Evolutionary conservation across 345 rosid species (phyloP), one percentile per base, ranked within the genome.

Genomic region (Noccaea bulbosa): DNA sequence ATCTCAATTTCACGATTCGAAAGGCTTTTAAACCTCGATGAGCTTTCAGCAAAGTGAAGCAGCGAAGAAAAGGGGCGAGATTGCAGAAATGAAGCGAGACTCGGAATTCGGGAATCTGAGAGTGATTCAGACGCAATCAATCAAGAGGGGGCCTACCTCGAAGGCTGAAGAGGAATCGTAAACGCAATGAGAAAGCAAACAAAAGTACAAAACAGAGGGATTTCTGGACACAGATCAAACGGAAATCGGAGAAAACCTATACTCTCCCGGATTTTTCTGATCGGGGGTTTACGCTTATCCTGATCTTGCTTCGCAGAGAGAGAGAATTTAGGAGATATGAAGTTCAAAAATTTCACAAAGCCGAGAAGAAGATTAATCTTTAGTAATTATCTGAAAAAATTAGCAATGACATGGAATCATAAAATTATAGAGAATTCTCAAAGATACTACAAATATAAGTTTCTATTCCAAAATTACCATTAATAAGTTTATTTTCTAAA

Each of bases 301-400:
- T 62, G 65, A 67, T 45, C 47, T 5, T 20, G 1, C 20, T 17
- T 17, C 24, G 11, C 11, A 43, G 55, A 16, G 52, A 48, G 72
- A 43, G 14, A 30, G 14, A 30, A 16, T 30, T 61, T 74, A 0
- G 33, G 33, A 11, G 47, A 4, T 37, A 16, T 59, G 47, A 5
- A 73, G 66, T 52, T 61, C 73, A 8, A 68, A 73, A 11, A 67
- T 22, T 17, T 60, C 62, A 69, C 70, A 75, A 49, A 65, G 74
- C 32, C 79, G 32, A 33, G 66, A 73, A 38, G 48, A 61, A 54
- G 61, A 65, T 55, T 41, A 17, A 56, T 50, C 35, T 17, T 41
- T 59, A 38, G 11, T 52, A 11, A 27, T 39, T 52, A 16, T 47
- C 24, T 47, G 16, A 46, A 16, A n/a, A n/a, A n/a, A n/a, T n/a